These are phyloP conservation scores for Galerina sulciceps DNA, from an alignment of 768 basidiomycete species.

Conservation along the genomic window DNA sequence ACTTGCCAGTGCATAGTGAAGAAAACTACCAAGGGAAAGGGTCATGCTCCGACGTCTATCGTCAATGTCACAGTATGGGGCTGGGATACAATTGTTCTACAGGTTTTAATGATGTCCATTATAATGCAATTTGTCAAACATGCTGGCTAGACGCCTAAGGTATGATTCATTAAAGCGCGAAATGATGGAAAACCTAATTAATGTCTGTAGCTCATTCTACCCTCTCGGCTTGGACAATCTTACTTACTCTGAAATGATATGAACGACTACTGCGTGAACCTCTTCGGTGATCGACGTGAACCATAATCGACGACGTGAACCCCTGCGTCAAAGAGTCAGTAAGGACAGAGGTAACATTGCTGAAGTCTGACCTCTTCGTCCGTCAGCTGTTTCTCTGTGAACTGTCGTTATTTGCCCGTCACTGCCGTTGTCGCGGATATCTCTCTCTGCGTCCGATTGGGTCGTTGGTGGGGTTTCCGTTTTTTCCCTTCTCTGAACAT, in stretches of 20 bases:
- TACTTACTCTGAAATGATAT: not conserved
- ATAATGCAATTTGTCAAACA: not conserved
- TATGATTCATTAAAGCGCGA: not conserved
- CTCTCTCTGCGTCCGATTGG: not conserved
- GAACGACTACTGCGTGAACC: not conserved
- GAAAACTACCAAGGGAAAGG: not conserved
- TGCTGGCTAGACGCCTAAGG: not conserved
- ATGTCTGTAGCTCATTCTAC: not conserved
- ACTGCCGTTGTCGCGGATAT: not conserved
- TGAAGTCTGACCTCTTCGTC: conserved; percentile 5
- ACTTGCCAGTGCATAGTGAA: no score
- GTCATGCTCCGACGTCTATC: not conserved
- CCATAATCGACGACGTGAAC: conserved; percentile 19
- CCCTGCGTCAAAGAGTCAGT: not conserved
- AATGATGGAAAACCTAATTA: not conserved
- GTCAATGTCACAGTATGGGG: not conserved
- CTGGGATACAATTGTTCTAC: not conserved
- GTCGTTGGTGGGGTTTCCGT: not conserved
- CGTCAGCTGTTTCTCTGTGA: not conserved
- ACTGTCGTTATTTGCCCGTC: conserved; percentile 1
- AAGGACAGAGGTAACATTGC: not conserved
- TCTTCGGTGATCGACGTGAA: conserved; percentile 9
- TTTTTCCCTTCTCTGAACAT: conserved; percentile 6
- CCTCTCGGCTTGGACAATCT: not conserved
- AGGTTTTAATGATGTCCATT: not conserved